Conservation (phyloP, 2,329 filamentous ascomycete genomes). For the Penicillium janthinellum region DNA sequence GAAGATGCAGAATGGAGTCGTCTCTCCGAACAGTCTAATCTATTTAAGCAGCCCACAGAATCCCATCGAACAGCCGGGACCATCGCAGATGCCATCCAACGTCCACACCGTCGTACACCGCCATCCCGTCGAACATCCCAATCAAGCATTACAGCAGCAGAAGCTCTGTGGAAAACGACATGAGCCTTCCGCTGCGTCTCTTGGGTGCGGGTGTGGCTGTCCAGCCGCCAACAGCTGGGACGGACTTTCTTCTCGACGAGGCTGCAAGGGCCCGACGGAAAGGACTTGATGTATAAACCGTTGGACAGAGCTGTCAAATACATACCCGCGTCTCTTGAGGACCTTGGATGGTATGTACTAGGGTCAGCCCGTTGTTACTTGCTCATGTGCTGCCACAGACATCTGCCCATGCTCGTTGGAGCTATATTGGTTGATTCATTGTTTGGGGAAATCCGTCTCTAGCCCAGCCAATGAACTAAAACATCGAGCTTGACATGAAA, state of each 20-base stretch:
- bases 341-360: neutral
- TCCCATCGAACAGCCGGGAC: conserved; percentile 13
- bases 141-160: conserved; percentile 15
- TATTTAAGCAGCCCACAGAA: conserved; percentile 21
- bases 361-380: too few relatives aligned
- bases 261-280: conserved; percentile 30
- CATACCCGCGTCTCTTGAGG: neutral
- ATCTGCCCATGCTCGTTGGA: too few relatives aligned
- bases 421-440: too few relatives aligned
- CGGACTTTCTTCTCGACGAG: conserved; percentile 10
- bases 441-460: neutral
- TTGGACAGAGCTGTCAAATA: conserved; percentile 20
- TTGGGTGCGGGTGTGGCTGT: conserved; percentile 6
- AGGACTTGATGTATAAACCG: conserved; percentile 25
- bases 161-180: conserved; percentile 12
- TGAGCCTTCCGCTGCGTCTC: conserved; percentile 8
- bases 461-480: neutral
- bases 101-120: conserved; percentile 27
- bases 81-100: conserved; percentile 10
- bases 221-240: conserved; percentile 15
- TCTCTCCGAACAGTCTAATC: conserved; percentile 6
- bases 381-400: too few relatives aligned
- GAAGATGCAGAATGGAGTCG: neutral
- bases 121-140: conserved; percentile 23
- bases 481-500: neutral